These are phyloP conservation scores for Passalora sequoiae DNA, from an alignment of 2,329 filamentous ascomycete species.

Conservation along the genomic window DNA sequence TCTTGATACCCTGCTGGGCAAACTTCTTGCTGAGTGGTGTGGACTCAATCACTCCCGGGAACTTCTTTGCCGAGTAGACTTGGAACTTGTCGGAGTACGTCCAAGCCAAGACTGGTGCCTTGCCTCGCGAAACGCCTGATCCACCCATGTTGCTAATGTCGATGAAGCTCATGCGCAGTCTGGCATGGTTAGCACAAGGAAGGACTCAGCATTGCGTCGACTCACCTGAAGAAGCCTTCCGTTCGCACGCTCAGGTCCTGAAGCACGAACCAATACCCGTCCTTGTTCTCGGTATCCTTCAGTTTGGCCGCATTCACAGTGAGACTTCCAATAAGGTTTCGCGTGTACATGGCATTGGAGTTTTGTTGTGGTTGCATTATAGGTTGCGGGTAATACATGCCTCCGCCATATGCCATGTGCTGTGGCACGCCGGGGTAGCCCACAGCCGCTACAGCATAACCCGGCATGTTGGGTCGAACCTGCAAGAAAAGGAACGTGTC, in stretches of 20 bases:
- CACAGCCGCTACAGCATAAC: constrained; percentile 16
- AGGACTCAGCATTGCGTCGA: no score
- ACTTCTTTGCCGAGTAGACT: constrained; percentile 96
- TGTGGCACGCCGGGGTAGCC: constrained; percentile 13
- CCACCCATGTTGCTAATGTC: constrained; percentile 59
- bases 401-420: constrained; percentile 7
- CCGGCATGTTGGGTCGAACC: constrained; percentile 18
- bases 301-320: constrained; percentile 83
- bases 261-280: constrained; percentile 93
- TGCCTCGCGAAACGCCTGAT: constrained; percentile 62
- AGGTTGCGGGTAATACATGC: constrained; percentile 21
- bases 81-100: constrained; percentile 86
- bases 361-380: constrained; percentile 31
- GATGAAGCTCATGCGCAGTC: constrained; percentile 71
- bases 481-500: no score
- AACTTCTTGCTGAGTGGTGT: constrained; percentile 89
- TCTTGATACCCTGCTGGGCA: constrained; percentile 90
- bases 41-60: constrained; percentile 93
- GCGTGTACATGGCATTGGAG: constrained; percentile 77
- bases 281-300: constrained; percentile 69
- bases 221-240: constrained; percentile 82
- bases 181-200: constrained; percentile 27
- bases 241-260: constrained; percentile 93
- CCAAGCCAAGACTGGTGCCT: constrained; percentile 75
- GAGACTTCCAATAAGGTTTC: constrained; percentile 89